Evolutionary conservation across 768 basidiomycete genomes (phyloP), one percentile per base, ranked within the genome.

Genomic region (Phaeotremella fagi): DNA sequence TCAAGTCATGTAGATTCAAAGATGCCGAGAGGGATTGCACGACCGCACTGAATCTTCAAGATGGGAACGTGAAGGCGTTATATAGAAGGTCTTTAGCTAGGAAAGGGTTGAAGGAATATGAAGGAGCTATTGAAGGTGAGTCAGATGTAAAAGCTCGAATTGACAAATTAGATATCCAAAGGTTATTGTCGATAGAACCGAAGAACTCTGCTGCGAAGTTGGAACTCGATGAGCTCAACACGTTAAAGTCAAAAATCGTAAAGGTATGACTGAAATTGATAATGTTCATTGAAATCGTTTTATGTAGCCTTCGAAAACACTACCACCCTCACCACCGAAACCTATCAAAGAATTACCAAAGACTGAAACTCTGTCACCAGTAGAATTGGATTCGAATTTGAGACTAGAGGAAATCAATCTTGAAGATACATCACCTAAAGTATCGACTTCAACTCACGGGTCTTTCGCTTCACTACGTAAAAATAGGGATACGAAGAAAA

Each of bases 1-100:
- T 38, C 24, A 12, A 41, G 48, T 4, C 53, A 4, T 15, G 4
- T 31, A 90, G 89, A 68, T 78, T 82, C 60, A 81, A 84, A 68
- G 90, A 92, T 74, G 86, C 86, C 16, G 85, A 87, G 63, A 75
- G 86, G 51, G 90, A 94, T 68, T 90, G 89, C 64, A 80, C 81
- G 1, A 80, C 78, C 4, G 85, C 82, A 1, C 73, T 94, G 26
- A 59, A 58, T 1, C 69, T 88, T 22, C 81, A 77, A 45, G 46
- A 35, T 14, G 52, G 59, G 3, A 90, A 88, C 63, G 82, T 85
- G 23, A 94, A 94, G 60, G 90, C 84, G 0, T 66, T 87, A 28
- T 94, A 86, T 66, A 78, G 90, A 55, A 78, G 89, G 65, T 85
- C 80, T 0, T 85, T 92, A 69, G 88, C 90, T 1, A 77, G 85